Percentiles rank a stretch among this genome's conserved stretches.
phyloP scores from a whole-genome alignment of 257 asterid genomes.

The Solanum commersonii region DNA sequence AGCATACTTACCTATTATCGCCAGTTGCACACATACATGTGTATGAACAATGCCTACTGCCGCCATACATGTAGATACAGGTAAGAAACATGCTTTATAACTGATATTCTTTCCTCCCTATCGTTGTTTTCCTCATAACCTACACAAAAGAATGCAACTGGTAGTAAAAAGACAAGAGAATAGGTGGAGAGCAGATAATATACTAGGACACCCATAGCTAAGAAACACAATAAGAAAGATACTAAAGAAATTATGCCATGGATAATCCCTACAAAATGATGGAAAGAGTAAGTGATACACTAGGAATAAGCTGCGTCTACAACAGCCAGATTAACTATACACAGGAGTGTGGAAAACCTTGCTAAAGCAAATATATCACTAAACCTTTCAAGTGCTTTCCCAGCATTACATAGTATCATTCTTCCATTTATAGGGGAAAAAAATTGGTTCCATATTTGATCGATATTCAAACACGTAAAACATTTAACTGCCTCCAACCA shows the following conservation, averaged over 20 bases:
- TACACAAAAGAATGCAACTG: constrained; percentile 21
- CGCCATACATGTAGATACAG: constrained; percentile 96
- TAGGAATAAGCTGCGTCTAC: neutral
- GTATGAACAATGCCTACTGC: constrained; percentile 90
- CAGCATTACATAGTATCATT: neutral
- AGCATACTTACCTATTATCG: constrained; percentile 43
- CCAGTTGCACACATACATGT: constrained; percentile 97
- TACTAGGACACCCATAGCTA: neutral
- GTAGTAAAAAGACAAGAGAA: neutral
- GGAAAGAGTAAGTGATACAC: neutral
- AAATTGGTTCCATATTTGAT: neutral
- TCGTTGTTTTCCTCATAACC: constrained; percentile 79
- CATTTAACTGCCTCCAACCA: neutral
- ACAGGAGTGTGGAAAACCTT: neutral
- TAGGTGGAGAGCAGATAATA: neutral
- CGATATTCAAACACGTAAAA: neutral
- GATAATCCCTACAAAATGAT: neutral
- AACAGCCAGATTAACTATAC: neutral
- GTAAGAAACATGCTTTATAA: constrained; percentile 88
- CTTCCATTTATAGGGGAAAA: neutral
- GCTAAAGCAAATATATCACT: neutral
- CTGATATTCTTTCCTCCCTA: constrained; percentile 89
- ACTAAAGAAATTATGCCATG: neutral
- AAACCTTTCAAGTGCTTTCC: neutral
- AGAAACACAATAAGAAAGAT: neutral